A percentile compares a stretch with the other conserved stretches of the same genome.
phyloP scores from a whole-genome alignment of 106 monocot species.

The Allium fistulosum region DNA sequence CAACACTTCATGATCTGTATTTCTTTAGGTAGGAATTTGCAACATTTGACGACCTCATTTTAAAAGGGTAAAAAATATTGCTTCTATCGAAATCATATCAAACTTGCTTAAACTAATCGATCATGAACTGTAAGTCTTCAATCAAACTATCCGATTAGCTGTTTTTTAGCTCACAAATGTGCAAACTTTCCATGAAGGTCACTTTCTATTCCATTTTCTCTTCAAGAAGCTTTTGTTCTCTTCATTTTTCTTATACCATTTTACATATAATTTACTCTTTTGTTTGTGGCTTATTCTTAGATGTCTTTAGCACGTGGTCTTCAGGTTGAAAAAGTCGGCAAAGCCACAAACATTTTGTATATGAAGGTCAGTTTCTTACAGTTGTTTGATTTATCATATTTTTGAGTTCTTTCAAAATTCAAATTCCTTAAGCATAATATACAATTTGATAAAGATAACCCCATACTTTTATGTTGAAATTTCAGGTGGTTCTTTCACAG shows the following conservation, averaged over 20 bases:
- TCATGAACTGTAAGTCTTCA: too few species aligned
- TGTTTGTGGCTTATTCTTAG: slow-evolving; percentile 13
- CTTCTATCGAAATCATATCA: too few species aligned
- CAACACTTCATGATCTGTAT: too few species aligned
- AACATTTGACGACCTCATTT: too few species aligned
- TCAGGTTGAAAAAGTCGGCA: slow-evolving; percentile 49
- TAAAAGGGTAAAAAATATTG: too few species aligned
- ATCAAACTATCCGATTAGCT: too few species aligned
- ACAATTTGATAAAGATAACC: too few species aligned
- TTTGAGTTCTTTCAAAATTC: not conserved
- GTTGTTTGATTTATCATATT: not conserved
- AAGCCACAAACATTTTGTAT: slow-evolving; percentile 38
- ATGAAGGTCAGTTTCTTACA: slow-evolving; percentile 23
- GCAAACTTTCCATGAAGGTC: not conserved
- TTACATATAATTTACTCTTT: not conserved
- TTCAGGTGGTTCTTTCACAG: slow-evolving; percentile 26
- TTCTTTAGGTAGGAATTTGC: too few species aligned
- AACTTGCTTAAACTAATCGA: too few species aligned
- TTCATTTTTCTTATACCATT: not conserved
- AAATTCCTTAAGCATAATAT: too few species aligned
- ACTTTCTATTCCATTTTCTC: not conserved
- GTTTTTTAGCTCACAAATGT: not conserved
- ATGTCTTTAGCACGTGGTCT: slow-evolving; percentile 50
- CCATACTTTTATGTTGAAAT: too few species aligned
- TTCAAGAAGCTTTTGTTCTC: not conserved